A percentile compares a stretch with the other conserved stretches of the same genome.
Evolutionary conservation across 805 yeast species (phyloP).

Genomic region (Lipomyces kockii): DNA sequence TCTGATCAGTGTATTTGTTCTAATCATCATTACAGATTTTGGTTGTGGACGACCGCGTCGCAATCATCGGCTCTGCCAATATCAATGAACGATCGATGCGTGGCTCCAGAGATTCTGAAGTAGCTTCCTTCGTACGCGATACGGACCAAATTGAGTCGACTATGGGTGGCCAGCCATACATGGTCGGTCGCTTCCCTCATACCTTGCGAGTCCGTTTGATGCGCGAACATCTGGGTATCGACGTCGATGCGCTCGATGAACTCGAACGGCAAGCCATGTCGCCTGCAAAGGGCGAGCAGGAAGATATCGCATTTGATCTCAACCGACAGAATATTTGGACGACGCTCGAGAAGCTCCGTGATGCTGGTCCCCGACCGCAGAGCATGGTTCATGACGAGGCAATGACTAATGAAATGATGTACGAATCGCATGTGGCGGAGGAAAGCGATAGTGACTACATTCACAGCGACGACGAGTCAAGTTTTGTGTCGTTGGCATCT

Average conservation of each 20-base stretch:
- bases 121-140: slow-evolving; percentile 88
- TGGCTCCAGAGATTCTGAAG: slow-evolving; percentile 92
- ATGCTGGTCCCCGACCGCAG: slow-evolving; percentile 8
- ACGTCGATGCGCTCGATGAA: slow-evolving; percentile 80
- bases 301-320: slow-evolving; percentile 15
- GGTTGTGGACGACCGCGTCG: slow-evolving; percentile 90
- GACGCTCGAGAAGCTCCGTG: slow-evolving; percentile 17
- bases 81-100: slow-evolving; percentile 96
- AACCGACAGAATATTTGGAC: slow-evolving; percentile 27
- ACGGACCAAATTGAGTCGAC: slow-evolving; percentile 66
- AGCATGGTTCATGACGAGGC: slow-evolving; percentile 7
- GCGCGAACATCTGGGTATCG: slow-evolving; percentile 97
- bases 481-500: slow-evolving; percentile 9
- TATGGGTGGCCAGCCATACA: slow-evolving; percentile 82
- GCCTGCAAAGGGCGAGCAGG: not conserved
- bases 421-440: slow-evolving; percentile 21
- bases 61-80: slow-evolving; percentile 96
- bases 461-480: slow-evolving; percentile 4
- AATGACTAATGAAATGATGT: slow-evolving; percentile 21
- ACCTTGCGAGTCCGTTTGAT: slow-evolving; percentile 85
- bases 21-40: slow-evolving; percentile 44
- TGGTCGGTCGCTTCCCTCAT: slow-evolving; percentile 87
- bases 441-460: slow-evolving; percentile 20
- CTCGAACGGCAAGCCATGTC: slow-evolving; percentile 70
- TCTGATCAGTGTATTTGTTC: not conserved